A percentile compares a stretch with the other conserved stretches of the same genome.
These are phyloP conservation scores for Hebeloma cylindrosporum DNA, from an alignment of 768 basidiomycete genomes.

Conservation along the genomic window DNA sequence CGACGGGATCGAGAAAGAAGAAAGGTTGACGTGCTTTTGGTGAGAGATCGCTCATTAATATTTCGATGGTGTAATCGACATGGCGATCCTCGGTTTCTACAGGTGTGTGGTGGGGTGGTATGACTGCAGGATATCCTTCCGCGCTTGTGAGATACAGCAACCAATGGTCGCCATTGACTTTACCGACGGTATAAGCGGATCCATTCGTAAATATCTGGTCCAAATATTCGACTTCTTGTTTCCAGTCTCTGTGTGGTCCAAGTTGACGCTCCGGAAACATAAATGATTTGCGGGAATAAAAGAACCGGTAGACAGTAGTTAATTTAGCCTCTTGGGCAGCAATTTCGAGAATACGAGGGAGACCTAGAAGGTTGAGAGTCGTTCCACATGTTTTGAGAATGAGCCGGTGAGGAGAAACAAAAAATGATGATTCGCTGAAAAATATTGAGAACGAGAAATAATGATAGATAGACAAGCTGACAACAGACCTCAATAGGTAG, in stretches of 20 bases:
- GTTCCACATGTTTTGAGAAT: slow-evolving; percentile 99
- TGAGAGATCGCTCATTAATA: slow-evolving; percentile 92
- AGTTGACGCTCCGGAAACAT: slow-evolving; percentile 97
- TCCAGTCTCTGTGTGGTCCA: slow-evolving; percentile 94
- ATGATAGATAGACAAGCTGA: slow-evolving; percentile 8
- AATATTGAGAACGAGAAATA: slow-evolving; percentile 7
- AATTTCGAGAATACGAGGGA: slow-evolving; percentile 93
- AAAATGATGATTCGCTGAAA: slow-evolving; percentile 92
- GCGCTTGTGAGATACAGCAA: slow-evolving; percentile 88
- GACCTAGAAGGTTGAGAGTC: slow-evolving; percentile 92
- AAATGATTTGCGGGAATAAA: slow-evolving; percentile 98
- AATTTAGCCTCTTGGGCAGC: slow-evolving; percentile 70
- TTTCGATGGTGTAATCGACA: slow-evolving; percentile 94
- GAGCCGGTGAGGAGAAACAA: slow-evolving; percentile 91
- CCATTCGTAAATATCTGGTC: slow-evolving; percentile 88
- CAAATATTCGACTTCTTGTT: slow-evolving; percentile 86
- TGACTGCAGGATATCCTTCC: slow-evolving; percentile 24
- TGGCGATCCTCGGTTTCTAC: slow-evolving; percentile 24
- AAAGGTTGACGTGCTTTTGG: slow-evolving; percentile 76
- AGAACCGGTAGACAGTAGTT: slow-evolving; percentile 80
- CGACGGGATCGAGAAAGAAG: slow-evolving; percentile 45
- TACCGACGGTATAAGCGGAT: slow-evolving; percentile 94
- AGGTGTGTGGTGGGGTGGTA: slow-evolving; percentile 16
- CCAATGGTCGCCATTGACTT: slow-evolving; percentile 99
- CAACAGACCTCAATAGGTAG: slow-evolving; percentile 86